These are phyloP conservation scores for Lentinus tigrinus DNA, from an alignment of 768 basidiomycete species.

Conservation along the genomic window DNA sequence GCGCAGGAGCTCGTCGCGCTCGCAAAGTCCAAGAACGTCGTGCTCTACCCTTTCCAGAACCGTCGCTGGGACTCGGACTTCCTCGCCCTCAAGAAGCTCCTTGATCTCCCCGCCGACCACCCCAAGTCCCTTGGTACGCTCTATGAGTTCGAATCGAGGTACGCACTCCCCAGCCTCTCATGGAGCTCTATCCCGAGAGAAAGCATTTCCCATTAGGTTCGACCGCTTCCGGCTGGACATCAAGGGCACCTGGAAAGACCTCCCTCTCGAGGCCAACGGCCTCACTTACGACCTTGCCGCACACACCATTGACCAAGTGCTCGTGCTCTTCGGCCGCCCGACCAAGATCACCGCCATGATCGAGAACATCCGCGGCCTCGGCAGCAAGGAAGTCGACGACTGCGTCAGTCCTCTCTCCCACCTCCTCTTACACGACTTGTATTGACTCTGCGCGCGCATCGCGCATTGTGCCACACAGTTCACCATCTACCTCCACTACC, in stretches of 20 bases:
- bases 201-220: slow-evolving; percentile 43
- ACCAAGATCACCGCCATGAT: slow-evolving; percentile 64
- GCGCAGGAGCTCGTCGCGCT: slow-evolving; percentile 60
- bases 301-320: slow-evolving; percentile 77
- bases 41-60: slow-evolving; percentile 74
- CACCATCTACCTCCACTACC: slow-evolving; percentile 24
- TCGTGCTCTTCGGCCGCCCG: slow-evolving; percentile 77
- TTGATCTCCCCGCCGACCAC: slow-evolving; percentile 51
- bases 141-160: slow-evolving; percentile 77
- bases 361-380: slow-evolving; percentile 67
- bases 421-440: not conserved
- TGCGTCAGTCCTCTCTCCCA: slow-evolving; percentile 38
- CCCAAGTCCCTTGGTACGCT: slow-evolving; percentile 58
- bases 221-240: slow-evolving; percentile 69
- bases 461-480: slow-evolving; percentile 14
- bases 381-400: slow-evolving; percentile 65
- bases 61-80: slow-evolving; percentile 81
- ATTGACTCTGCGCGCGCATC: too few species aligned
- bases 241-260: slow-evolving; percentile 81
- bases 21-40: slow-evolving; percentile 56
- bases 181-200: not conserved
- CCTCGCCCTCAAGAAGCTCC: slow-evolving; percentile 58
- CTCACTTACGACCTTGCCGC: slow-evolving; percentile 76
- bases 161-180: slow-evolving; percentile 24
- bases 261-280: slow-evolving; percentile 58